Percentiles rank a stretch among this genome's conserved stretches.
Conservation (phyloP, 2,329 filamentous ascomycete species). For the Pseudogymnoascus sp. region DNA sequence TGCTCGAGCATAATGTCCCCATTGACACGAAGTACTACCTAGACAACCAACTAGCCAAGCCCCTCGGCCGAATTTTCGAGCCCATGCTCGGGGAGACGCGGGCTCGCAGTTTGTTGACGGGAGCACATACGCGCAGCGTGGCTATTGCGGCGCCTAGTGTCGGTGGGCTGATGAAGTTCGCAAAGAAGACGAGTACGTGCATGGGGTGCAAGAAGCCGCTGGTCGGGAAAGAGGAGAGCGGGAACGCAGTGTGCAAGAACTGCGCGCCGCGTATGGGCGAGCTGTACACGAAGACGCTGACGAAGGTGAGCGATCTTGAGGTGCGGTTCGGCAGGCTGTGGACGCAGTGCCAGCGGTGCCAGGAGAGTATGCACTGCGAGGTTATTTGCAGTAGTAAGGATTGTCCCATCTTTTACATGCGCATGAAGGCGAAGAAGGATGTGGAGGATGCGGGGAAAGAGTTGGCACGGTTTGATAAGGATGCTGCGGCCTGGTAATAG, state of each 20-base stretch:
- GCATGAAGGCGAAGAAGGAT: slow-evolving; percentile 99
- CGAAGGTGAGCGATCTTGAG: slow-evolving; percentile 85
- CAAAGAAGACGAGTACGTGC: slow-evolving; percentile 95
- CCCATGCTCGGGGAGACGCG: slow-evolving; percentile 93
- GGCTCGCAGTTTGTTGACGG: slow-evolving; percentile 75
- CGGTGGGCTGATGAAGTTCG: slow-evolving; percentile 95
- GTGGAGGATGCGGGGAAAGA: slow-evolving; percentile 93
- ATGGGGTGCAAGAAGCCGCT: slow-evolving; percentile 99
- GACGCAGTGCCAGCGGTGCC: slow-evolving; percentile 97
- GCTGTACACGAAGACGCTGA: slow-evolving; percentile 84
- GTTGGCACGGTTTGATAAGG: slow-evolving; percentile 79
- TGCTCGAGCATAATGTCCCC: slow-evolving; percentile 93
- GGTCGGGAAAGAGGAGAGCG: slow-evolving; percentile 66
- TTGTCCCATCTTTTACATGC: slow-evolving; percentile 99
- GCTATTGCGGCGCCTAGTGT: slow-evolving; percentile 85
- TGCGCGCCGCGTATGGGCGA: slow-evolving; percentile 82
- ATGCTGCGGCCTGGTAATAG: slow-evolving; percentile 53
- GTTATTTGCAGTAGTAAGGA: slow-evolving; percentile 95
- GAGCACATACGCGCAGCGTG: slow-evolving; percentile 91
- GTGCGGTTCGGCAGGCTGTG: slow-evolving; percentile 87
- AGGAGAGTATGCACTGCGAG: slow-evolving; percentile 96
- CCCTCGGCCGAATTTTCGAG: slow-evolving; percentile 90
- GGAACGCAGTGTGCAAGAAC: slow-evolving; percentile 80
- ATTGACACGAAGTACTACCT: slow-evolving; percentile 99
- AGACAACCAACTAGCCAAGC: slow-evolving; percentile 96